These are phyloP conservation scores for Metarhizium guizhouense DNA, from an alignment of 2,329 filamentous ascomycete species.

Conservation along the genomic window DNA sequence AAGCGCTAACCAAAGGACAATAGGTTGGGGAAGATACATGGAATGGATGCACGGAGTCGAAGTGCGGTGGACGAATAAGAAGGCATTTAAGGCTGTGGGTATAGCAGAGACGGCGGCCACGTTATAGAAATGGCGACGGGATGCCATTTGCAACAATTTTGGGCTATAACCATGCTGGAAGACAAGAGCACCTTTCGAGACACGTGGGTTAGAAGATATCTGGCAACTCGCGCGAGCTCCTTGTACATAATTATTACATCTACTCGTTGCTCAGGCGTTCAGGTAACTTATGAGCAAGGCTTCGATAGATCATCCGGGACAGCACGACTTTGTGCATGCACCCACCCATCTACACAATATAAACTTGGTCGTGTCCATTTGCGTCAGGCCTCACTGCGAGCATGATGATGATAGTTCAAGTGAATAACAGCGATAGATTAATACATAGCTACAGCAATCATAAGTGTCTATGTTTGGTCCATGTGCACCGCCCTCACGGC, in stretches of 20 bases:
- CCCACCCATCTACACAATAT: background rate
- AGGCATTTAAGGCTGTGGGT: conserved; percentile 53
- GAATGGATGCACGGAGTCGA: conserved; percentile 83
- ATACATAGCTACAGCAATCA: conserved; percentile 2
- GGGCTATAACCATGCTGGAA: background rate
- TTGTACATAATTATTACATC: background rate
- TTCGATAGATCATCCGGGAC: background rate
- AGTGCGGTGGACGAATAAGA: conserved; percentile 55
- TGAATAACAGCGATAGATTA: background rate
- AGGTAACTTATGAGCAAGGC: background rate
- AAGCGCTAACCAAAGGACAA: background rate
- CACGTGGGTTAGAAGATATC: background rate
- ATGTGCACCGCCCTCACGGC: background rate
- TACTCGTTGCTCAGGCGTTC: background rate
- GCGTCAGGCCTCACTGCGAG: background rate
- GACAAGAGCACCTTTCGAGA: background rate
- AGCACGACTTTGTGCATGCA: background rate
- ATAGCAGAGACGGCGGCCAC: conserved; percentile 51
- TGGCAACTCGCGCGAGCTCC: background rate
- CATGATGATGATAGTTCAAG: background rate
- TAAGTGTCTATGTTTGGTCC: background rate
- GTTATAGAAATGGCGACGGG: conserved; percentile 26
- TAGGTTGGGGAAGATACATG: conserved; percentile 91
- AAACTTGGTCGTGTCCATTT: background rate
- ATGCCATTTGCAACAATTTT: background rate